These are phyloP conservation scores for Wallacemonas sp. DNA, from an alignment of 208 protist genomes.

Conservation along the genomic window DNA sequence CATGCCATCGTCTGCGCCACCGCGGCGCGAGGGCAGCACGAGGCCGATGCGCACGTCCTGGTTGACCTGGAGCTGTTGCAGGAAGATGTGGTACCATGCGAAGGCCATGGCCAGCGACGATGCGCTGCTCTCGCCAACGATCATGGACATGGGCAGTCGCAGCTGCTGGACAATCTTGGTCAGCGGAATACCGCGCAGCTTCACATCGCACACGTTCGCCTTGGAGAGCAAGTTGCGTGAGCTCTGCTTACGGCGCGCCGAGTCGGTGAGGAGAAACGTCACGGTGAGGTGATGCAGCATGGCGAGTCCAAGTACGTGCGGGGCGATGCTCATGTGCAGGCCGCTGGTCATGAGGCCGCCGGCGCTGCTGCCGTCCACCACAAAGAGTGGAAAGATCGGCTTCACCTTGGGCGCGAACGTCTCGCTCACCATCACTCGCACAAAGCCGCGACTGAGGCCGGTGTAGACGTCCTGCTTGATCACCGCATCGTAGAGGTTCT, in stretches of 20 bases:
- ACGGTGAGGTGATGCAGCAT: constrained; percentile 88
- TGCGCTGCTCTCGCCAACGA: constrained; percentile 62
- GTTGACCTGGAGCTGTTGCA: constrained; percentile 73
- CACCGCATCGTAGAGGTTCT: constrained; percentile 78
- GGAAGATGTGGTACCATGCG: constrained; percentile 79
- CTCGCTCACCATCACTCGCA: constrained; percentile 78
- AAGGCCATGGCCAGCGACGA: constrained; percentile 64
- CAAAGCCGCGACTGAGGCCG: constrained; percentile 77
- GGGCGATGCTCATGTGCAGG: constrained; percentile 76
- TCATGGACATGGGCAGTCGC: constrained; percentile 75
- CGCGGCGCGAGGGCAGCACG: constrained; percentile 61
- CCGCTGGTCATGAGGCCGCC: constrained; percentile 70
- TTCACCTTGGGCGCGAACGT: constrained; percentile 48
- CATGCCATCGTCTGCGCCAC: constrained; percentile 76
- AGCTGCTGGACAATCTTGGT: constrained; percentile 86
- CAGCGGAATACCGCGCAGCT: constrained; percentile 87
- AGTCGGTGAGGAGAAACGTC: constrained; percentile 69
- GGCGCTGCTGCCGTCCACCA: constrained; percentile 80
- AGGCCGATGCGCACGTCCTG: constrained; percentile 71
- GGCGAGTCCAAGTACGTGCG: constrained; percentile 87
- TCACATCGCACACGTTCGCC: constrained; percentile 75
- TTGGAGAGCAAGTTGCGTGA: constrained; percentile 60
- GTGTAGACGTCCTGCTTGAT: constrained; percentile 69
- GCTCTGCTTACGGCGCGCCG: constrained; percentile 59
- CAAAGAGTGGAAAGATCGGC: constrained; percentile 81